Conservation (phyloP, 441 rosid genomes). For the Populus trichocarpa region DNA sequence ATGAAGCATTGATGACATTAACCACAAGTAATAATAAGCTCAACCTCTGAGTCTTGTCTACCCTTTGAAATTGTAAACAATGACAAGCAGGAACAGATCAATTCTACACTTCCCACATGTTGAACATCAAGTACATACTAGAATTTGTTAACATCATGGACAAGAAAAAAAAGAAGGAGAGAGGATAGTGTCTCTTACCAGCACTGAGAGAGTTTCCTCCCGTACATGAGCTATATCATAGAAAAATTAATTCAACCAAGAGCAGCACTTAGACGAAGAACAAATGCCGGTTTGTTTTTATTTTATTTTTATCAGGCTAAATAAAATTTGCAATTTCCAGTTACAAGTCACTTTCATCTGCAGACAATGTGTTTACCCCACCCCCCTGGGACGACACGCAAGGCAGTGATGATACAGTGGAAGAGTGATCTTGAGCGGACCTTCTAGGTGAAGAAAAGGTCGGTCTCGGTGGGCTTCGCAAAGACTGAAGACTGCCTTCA, state of each 20-base stretch:
- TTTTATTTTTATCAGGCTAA: background rate
- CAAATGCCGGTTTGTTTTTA: background rate
- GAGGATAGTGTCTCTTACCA: background rate
- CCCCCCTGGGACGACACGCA: background rate
- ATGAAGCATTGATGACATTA: too few species aligned
- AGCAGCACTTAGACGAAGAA: background rate
- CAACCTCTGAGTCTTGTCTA: too few species aligned
- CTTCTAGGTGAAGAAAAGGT: background rate
- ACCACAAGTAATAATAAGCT: too few species aligned
- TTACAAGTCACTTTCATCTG: background rate
- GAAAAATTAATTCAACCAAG: background rate
- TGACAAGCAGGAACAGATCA: too few species aligned
- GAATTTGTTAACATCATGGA: too few species aligned
- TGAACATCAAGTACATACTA: too few species aligned
- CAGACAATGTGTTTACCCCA: background rate
- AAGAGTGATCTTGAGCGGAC: background rate
- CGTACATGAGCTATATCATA: background rate
- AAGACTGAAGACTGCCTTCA: slow-evolving; percentile 15
- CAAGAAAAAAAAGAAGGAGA: background rate
- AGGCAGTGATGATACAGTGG: background rate
- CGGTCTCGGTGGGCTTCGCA: slow-evolving; percentile 30
- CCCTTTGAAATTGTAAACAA: too few species aligned
- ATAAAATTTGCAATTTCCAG: background rate
- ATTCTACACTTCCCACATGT: too few species aligned
- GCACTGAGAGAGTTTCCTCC: background rate